phyloP scores from a whole-genome alignment of 2,329 filamentous ascomycete genomes.

The Epichloe coenophiala region DNA sequence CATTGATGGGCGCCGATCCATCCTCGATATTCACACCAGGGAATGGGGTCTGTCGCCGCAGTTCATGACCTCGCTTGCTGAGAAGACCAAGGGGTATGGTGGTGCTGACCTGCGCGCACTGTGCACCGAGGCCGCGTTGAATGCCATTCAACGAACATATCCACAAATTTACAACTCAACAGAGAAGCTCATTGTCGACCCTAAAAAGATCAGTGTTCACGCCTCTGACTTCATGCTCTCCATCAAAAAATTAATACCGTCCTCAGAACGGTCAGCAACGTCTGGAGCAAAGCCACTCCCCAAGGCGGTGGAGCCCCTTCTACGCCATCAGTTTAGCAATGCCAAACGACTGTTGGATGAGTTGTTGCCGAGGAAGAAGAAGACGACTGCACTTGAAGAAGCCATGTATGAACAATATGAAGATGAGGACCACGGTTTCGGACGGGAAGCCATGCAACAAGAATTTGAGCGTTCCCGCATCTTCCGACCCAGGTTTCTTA shows the following conservation, averaged over 20 bases:
- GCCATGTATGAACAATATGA: slow-evolving; percentile 82
- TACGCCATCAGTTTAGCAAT: slow-evolving; percentile 57
- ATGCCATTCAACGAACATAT: slow-evolving; percentile 88
- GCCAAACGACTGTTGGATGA: slow-evolving; percentile 59
- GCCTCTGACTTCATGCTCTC: slow-evolving; percentile 97
- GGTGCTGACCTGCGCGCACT: slow-evolving; percentile 89
- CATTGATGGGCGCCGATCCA: slow-evolving; percentile 63
- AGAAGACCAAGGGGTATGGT: slow-evolving; percentile 89
- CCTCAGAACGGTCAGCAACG: slow-evolving; percentile 78
- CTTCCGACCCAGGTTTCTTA: slow-evolving; percentile 76
- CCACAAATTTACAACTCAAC: slow-evolving; percentile 90
- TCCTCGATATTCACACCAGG: slow-evolving; percentile 89
- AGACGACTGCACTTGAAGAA: slow-evolving; percentile 80
- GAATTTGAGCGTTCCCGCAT: slow-evolving; percentile 81
- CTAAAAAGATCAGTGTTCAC: slow-evolving; percentile 68
- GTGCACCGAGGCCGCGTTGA: slow-evolving; percentile 90
- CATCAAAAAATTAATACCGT: slow-evolving; percentile 90
- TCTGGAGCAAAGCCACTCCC: slow-evolving; percentile 74
- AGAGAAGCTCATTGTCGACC: slow-evolving; percentile 80
- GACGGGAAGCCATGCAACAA: slow-evolving; percentile 58
- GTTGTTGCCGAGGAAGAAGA: slow-evolving; percentile 73
- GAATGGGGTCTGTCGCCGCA: slow-evolving; percentile 72
- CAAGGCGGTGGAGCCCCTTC: slow-evolving; percentile 70
- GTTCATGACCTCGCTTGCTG: slow-evolving; percentile 75
- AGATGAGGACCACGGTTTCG: slow-evolving; percentile 71